Evolutionary conservation across 176 grass and related monocot species (phyloP).

Genomic region (Avena atlantica): DNA sequence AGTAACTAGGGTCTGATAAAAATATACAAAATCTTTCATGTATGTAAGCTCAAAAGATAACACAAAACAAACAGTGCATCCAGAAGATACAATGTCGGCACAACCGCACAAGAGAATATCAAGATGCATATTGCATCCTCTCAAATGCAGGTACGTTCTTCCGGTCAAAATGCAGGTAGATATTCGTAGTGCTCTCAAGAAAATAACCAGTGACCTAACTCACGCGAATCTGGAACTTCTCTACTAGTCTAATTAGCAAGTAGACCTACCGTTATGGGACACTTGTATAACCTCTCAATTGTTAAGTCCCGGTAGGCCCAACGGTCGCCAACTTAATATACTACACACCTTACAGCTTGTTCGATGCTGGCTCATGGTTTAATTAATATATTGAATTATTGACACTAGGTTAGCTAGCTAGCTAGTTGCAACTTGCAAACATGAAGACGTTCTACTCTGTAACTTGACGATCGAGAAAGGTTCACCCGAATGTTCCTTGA

Average conservation of each 20-base stretch:
- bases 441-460: too few relatives aligned
- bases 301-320: conserved; percentile 28
- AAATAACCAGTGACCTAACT: neutral
- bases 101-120: too few relatives aligned
- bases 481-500: conserved; percentile 26
- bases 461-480: conserved; percentile 28
- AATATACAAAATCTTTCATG: too few relatives aligned
- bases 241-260: conserved; percentile 16
- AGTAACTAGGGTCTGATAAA: too few relatives aligned
- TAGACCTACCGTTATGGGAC: conserved; percentile 43
- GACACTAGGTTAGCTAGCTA: conserved; percentile 4
- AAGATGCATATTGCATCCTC: neutral
- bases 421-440: neutral
- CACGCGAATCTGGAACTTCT: neutral
- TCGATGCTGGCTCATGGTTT: neutral
- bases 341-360: conserved; percentile 24
- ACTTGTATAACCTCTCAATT: conserved; percentile 29
- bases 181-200: neutral
- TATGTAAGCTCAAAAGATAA: neutral
- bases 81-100: too few relatives aligned
- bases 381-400: conserved; percentile 10
- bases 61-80: too few relatives aligned
- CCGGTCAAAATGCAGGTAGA: neutral
- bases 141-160: neutral
- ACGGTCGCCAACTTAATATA: conserved; percentile 31